Base-by-base conservation (phyloP, 257 asterid genomes). In the Datura wrightii region DNA sequence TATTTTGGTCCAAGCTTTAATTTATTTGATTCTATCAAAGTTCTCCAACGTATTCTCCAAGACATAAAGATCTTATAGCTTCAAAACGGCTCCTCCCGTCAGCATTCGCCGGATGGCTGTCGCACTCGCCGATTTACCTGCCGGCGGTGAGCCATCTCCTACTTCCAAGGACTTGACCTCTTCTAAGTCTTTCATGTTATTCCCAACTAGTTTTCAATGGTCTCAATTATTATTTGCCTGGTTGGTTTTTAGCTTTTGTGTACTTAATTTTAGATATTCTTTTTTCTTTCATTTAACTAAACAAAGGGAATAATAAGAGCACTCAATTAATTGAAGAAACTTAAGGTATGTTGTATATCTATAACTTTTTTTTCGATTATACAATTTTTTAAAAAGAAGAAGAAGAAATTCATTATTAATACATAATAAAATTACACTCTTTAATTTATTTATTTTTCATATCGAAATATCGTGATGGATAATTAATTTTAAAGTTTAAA, bases 31-130 rank as follows among this genome's bases (percentile, higher is more conserved):
- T 56, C 88, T 93, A 4, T 89, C 98, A 5, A 85, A 92, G 3
- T 94, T 97, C 50, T 93, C 98, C 31, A 89, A 83, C 55, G 87
- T 93, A 46, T 94, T 94, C 87, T 92, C 98, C n/a, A 89, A 90
- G 72, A 84, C 90, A 1, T 86, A 79, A 1, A 87, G 92, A 41
- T 89, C 97, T 1, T 79, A 88, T 86, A 93, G 93, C 89, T 93
- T 94, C 91, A 92, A 90, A 87, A 80, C 89, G 0, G 93, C 89
- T 53, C 91, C 96, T 2, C 86, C 92, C 1, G 80, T 93, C 76
- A 93, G 96, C 87, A 90, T 94, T 85, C 94, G 97, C 50, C 93
- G 98, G 53, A 89, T 95, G 91, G 91, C 92, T n/a, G 92, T 96
- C 34, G 85, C 89, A 0, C 89, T 94, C 0, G 89, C 90, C 0